Base-by-base conservation (phyloP, 768 basidiomycete species). In the Candolleomyces aberdarensis region DNA sequence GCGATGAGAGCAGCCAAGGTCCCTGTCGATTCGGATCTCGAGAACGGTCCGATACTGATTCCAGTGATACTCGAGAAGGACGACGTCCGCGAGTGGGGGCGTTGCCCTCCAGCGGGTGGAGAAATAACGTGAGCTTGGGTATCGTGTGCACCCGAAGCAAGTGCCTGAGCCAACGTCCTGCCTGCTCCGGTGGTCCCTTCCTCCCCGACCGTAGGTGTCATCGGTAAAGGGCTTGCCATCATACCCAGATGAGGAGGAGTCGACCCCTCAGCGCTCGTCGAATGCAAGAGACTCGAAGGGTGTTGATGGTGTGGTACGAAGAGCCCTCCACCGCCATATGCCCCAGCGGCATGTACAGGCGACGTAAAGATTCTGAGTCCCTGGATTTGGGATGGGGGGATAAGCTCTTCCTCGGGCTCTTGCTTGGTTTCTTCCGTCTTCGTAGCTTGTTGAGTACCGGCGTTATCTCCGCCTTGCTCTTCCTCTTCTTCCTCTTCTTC, bases 281-380 rank as follows among this genome's bases (percentile, higher is more conserved):
- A 17, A 6, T 17, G 43, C 39, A 40, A 36, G 36, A 36, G 36
- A 5, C 11, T 36, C 5, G 48, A 29, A 36, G 17, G 52, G 32
- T 7, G 39, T 15, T 55, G 53, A 20, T 61, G 60, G 36, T 55
- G 44, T n/a, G 46, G 44, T 63, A 62, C 60, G 63, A 64, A 66
- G 60, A 63, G 44, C 5, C 65, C 63, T 29, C 71, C 64, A 22
- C 64, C 66, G 26, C 52, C 52, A 29, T 58, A 41, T 10, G 66
- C 51, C 17, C 50, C 55, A 43, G 65, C 58, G 51, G 69, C 66
- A 32, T 76, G 71, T 6, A 74, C 60, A 7, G 79, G 76, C 0
- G 74, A 66, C 0, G 83, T 87, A 36, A 76, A 79, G 53, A 87
- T 83, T 62, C 83, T 78, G 64, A 88, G 69, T 10, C 86, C 85